phyloP scores from a whole-genome alignment of 176 grass and related monocot genomes.

The Lolium perenne region DNA sequence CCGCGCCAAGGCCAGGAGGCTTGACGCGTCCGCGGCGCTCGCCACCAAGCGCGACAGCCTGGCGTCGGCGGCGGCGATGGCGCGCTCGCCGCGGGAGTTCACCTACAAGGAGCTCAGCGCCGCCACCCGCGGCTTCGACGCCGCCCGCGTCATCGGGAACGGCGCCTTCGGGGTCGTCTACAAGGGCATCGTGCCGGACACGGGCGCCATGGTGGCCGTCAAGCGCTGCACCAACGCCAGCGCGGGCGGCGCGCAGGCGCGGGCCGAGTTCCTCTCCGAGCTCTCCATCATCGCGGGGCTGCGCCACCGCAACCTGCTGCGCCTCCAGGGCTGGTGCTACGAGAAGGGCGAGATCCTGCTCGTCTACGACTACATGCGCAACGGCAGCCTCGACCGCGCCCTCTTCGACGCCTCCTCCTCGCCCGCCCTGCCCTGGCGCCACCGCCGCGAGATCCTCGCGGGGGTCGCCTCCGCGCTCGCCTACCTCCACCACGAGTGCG shows the following conservation, averaged over 20 bases:
- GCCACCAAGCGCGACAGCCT: constrained; percentile 53
- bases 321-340: constrained; percentile 88
- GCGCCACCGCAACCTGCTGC: constrained; percentile 92
- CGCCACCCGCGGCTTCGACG: constrained; percentile 64
- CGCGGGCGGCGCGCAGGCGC: constrained; percentile 53
- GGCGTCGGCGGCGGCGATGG: constrained; percentile 64
- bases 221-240: constrained; percentile 70
- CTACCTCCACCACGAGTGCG: constrained; percentile 95
- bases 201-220: constrained; percentile 92
- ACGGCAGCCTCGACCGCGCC: constrained; percentile 89
- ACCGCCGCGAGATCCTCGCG: constrained; percentile 71
- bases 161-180: constrained; percentile 96
- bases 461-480: constrained; percentile 89
- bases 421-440: constrained; percentile 60
- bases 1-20: constrained; percentile 41
- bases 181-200: constrained; percentile 93
- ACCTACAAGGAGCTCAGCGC: constrained; percentile 83
- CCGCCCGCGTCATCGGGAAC: constrained; percentile 83
- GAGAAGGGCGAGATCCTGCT: constrained; percentile 95
- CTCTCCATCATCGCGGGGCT: constrained; percentile 96
- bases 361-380: constrained; percentile 97
- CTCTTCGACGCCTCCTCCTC: constrained; percentile 60
- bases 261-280: constrained; percentile 86
- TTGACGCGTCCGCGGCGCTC: neutral
- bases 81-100: constrained; percentile 75